Percentiles rank a stretch among this genome's conserved stretches.
These are phyloP conservation scores for Nemania sp. DNA, from an alignment of 2,329 filamentous ascomycete species.

Conservation along the genomic window DNA sequence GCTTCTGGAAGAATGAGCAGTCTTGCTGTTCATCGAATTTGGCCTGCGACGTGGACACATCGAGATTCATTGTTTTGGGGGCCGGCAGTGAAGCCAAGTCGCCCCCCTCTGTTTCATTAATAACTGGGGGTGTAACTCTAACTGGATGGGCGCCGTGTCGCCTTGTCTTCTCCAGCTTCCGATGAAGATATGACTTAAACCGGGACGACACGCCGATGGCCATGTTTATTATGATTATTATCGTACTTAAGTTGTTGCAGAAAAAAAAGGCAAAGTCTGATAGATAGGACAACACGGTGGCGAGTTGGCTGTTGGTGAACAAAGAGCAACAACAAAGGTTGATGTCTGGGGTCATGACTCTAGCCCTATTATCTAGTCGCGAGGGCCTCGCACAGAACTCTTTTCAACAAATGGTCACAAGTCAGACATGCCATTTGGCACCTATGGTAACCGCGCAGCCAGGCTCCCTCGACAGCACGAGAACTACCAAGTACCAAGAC, in stretches of 20 bases:
- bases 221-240: constrained; percentile 27
- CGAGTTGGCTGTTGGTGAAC: background rate
- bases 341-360: background rate
- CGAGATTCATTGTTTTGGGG: background rate
- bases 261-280: no score
- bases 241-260: background rate
- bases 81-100: background rate
- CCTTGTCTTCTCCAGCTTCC: constrained; percentile 29
- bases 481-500: constrained; percentile 14
- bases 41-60: background rate
- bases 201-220: constrained; percentile 30
- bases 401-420: background rate
- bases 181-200: constrained; percentile 35
- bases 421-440: constrained; percentile 1
- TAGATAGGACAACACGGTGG: background rate
- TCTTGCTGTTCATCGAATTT: constrained; percentile 30
- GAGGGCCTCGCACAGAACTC: background rate
- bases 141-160: constrained; percentile 23
- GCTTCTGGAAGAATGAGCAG: constrained; percentile 39
- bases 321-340: background rate
- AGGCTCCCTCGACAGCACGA: constrained; percentile 7
- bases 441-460: background rate
- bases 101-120: constrained; percentile 8
- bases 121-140: background rate
- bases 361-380: constrained; percentile 8